Base-by-base conservation (phyloP, 2,329 filamentous ascomycete species). In the Monosporascus sp. region DNA sequence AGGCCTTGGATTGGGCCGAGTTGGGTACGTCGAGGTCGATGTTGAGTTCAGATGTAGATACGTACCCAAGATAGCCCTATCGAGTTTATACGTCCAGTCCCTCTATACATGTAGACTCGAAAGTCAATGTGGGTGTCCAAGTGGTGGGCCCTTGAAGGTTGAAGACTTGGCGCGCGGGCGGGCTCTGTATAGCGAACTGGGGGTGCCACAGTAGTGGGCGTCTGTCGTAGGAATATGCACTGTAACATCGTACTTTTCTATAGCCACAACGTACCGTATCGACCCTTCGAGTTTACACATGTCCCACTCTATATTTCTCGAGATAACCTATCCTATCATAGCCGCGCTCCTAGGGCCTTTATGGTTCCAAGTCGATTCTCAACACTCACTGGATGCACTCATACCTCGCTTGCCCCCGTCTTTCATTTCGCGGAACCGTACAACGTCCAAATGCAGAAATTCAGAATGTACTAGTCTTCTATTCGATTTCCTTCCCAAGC, bases 271-370 rank as follows among this genome's bases (percentile, higher is more conserved):
- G 24, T 19, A 45, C 24, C 22, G 43, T 45, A 8, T 45, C 7
- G 27, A 37, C 27, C 41, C 22, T 27, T 17, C 19, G 40, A 27
- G 14, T 9, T 27, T 26, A n/a, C 24, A 20, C 22, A 45, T 7
- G 26, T 19, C 51, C 55, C n/a, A 35, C 52, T 27, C 43, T 43
- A 53, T 52, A 43, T 26, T 55, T 48, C 54, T 50, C 48, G 55
- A 40, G 51, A 48, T 50, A 55, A 52, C 37, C 50, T 37, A 55
- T 51, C 62, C 62, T 63, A 63, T 61, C 53, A 60, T 48, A 45
- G 51, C 53, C 54, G 37, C 52, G 44, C 49, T 26, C 37, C 52
- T 52, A 26, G 54, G 64, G 63, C 55, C 60, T 40, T 54, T 35
- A 52, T 19, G 49, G 38, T 35, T 55, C 55, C 55, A 53, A 52